Conservation (phyloP, 306 rosid species). For the Vigna angularis region DNA sequence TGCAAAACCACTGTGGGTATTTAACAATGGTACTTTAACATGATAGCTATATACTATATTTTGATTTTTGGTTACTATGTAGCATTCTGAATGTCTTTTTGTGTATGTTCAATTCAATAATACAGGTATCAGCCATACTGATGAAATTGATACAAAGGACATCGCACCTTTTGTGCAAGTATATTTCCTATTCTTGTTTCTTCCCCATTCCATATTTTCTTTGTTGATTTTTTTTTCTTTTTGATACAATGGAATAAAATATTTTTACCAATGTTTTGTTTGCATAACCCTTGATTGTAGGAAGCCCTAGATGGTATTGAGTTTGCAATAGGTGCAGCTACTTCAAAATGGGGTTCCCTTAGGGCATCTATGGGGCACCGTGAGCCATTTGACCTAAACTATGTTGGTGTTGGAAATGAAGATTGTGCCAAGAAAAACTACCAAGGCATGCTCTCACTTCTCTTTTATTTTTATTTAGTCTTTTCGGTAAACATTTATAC, state of each 20-base stretch:
- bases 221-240: not conserved
- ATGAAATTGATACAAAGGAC: slow-evolving; percentile 60
- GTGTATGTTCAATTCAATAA: slow-evolving; percentile 12
- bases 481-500: no score
- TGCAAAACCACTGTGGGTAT: slow-evolving; percentile 82
- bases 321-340: slow-evolving; percentile 78
- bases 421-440: slow-evolving; percentile 77
- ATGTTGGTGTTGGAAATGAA: slow-evolving; percentile 85
- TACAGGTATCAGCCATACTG: slow-evolving; percentile 81
- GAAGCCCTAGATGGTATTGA: slow-evolving; percentile 94
- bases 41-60: not conserved
- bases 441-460: slow-evolving; percentile 48
- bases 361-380: slow-evolving; percentile 89
- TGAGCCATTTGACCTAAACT: slow-evolving; percentile 74
- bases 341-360: slow-evolving; percentile 77
- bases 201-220: no score
- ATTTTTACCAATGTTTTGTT: not conserved
- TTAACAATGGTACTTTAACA: slow-evolving; percentile 70
- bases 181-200: not conserved
- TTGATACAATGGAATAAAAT: not conserved
- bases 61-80: not conserved
- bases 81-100: not conserved
- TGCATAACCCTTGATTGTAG: slow-evolving; percentile 44
- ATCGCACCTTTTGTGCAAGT: slow-evolving; percentile 87
- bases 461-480: not conserved